phyloP scores from a whole-genome alignment of 352 stramenopile species.

The Globisporangium nunn region DNA sequence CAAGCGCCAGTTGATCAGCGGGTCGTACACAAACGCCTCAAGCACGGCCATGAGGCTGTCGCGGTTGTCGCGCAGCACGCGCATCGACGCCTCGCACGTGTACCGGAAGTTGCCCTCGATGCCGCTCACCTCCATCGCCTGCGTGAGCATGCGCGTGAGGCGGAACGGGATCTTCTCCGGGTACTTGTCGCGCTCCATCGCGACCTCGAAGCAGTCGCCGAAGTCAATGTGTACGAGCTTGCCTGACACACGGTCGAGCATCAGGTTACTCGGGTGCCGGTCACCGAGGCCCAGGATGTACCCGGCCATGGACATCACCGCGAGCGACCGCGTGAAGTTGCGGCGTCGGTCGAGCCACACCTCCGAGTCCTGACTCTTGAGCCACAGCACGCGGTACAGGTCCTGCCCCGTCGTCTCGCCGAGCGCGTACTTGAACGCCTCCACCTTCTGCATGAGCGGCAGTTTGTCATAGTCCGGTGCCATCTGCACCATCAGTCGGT shows the following conservation, averaged over 20 bases:
- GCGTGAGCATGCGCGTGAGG: slow-evolving; percentile 97
- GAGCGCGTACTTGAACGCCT: slow-evolving; percentile 95
- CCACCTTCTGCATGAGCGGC: slow-evolving; percentile 98
- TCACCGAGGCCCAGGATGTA: slow-evolving; percentile 99
- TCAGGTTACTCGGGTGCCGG: slow-evolving; percentile 99
- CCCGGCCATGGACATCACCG: slow-evolving; percentile 99
- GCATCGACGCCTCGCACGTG: slow-evolving; percentile 98
- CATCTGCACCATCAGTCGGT: slow-evolving; percentile 96
- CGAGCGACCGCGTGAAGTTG: slow-evolving; percentile 98
- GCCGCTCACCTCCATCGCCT: slow-evolving; percentile 99
- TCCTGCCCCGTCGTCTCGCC: slow-evolving; percentile 95
- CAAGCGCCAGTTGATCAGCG: slow-evolving; percentile 98
- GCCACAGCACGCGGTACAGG: slow-evolving; percentile 98
- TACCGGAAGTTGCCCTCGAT: slow-evolving; percentile 99
- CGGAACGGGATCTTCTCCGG: slow-evolving; percentile 99
- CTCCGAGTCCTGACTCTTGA: slow-evolving; percentile 98
- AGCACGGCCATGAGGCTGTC: slow-evolving; percentile 99
- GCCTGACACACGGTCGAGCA: slow-evolving; percentile 98
- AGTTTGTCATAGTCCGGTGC: slow-evolving; percentile 98
- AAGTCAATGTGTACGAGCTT: slow-evolving; percentile 99
- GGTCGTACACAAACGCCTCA: slow-evolving; percentile 99
- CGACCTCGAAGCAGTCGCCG: slow-evolving; percentile 98
- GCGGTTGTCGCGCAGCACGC: slow-evolving; percentile 96
- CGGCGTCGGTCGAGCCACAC: slow-evolving; percentile 98
- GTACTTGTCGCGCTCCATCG: slow-evolving; percentile 99